Conservation (phyloP, 2,329 filamentous ascomycete genomes). For the Chalaropsis ovoidea region DNA sequence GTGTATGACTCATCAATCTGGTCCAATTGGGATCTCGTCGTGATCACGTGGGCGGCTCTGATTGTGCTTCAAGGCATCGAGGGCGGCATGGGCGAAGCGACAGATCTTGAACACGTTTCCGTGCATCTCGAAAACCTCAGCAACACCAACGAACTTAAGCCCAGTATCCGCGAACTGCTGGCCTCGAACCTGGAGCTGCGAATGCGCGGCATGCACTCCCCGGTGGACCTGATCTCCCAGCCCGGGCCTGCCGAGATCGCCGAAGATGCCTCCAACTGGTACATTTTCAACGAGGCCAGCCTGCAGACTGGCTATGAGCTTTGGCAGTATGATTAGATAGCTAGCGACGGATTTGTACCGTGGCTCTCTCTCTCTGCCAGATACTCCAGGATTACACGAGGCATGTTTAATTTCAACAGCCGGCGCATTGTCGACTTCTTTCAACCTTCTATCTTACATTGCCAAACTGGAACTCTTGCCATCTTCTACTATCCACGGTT, state of each 20-base stretch:
- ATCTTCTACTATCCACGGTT: neutral
- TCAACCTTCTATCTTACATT: neutral
- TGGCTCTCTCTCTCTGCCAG: too few species aligned
- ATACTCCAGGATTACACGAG: neutral
- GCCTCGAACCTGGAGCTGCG: slow-evolving; percentile 29
- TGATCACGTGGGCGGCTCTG: slow-evolving; percentile 38
- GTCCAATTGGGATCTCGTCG: slow-evolving; percentile 38
- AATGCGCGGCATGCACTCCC: slow-evolving; percentile 29
- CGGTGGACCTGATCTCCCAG: slow-evolving; percentile 26
- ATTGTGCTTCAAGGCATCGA: slow-evolving; percentile 37
- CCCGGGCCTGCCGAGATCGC: slow-evolving; percentile 24
- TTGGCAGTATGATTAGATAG: slow-evolving; percentile 19
- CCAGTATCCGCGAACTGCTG: slow-evolving; percentile 28
- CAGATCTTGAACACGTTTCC: slow-evolving; percentile 30
- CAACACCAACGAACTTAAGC: slow-evolving; percentile 30
- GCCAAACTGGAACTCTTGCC: neutral
- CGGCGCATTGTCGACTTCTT: neutral
- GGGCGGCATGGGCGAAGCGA: slow-evolving; percentile 34
- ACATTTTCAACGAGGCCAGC: slow-evolving; percentile 30
- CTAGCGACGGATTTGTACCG: neutral
- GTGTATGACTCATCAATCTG: slow-evolving; percentile 36
- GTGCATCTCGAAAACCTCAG: slow-evolving; percentile 30
- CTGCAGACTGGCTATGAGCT: slow-evolving; percentile 28
- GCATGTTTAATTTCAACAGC: neutral
- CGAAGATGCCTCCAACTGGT: slow-evolving; percentile 28